phyloP scores from a whole-genome alignment of 2,329 filamentous ascomycete genomes.

The Fusarium brachygibbosum region DNA sequence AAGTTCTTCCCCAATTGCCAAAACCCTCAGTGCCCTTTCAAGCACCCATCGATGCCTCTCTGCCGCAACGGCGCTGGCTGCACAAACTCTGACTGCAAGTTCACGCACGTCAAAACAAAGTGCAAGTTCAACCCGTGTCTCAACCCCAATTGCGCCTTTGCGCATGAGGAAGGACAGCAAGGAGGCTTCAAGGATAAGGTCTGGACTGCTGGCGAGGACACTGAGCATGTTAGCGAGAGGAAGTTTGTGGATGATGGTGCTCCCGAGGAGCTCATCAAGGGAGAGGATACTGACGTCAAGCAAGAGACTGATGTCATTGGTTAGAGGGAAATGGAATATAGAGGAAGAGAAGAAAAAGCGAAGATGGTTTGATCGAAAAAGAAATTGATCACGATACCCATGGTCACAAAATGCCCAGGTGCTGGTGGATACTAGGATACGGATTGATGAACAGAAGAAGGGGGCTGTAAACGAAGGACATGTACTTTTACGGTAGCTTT shows the following conservation, averaged over 20 bases:
- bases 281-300: constrained; percentile 60
- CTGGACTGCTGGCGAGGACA: constrained; percentile 76
- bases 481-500: constrained; percentile 50
- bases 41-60: constrained; percentile 86
- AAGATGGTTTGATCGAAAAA: constrained; percentile 33
- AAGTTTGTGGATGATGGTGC: constrained; percentile 83
- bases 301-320: constrained; percentile 58
- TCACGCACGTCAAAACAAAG: constrained; percentile 84
- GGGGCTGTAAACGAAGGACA: constrained; percentile 43
- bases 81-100: constrained; percentile 84
- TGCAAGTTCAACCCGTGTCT: constrained; percentile 95
- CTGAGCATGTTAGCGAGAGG: constrained; percentile 85
- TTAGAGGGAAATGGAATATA: constrained; percentile 41
- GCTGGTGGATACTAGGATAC: constrained; percentile 19
- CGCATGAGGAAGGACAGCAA: constrained; percentile 91
- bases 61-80: constrained; percentile 95
- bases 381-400: constrained; percentile 43
- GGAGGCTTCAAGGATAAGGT: constrained; percentile 89
- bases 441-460: constrained; percentile 38
- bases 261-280: constrained; percentile 79
- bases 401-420: constrained; percentile 26
- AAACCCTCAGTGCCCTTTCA: constrained; percentile 88
- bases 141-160: constrained; percentile 88
- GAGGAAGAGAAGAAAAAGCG: constrained; percentile 11
- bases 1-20: constrained; percentile 93